Evolutionary conservation across 805 yeast genomes (phyloP), one percentile per base, ranked within the genome.

Genomic region (Blastobotrys mokoenaii): DNA sequence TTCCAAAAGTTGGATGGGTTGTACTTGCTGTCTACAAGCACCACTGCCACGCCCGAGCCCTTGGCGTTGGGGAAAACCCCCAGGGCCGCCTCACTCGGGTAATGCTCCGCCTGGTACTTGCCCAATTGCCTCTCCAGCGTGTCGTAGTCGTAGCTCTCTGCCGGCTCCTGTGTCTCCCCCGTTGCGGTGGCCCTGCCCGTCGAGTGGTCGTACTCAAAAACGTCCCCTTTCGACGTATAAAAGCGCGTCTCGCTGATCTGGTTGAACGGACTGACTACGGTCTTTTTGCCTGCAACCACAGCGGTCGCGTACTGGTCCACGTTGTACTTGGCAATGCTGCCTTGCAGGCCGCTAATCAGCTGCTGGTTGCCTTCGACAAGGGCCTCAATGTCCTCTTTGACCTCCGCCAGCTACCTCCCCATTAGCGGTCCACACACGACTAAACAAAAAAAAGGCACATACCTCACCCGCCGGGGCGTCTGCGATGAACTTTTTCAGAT

Each of bases 1-100:
- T 87, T 87, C 76, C 89, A 85, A 67, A 71, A 88, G 67, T 90
- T 90, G 34, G 74, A 71, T 39, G 84, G 78, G 61, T 82, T 86
- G 53, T 78, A 69, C 62, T 78, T 80, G 53, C 79, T 81, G 44
- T 90, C 94, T 40, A 82, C 72, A 20, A 88, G 71, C 5, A 84
- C 70, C 5, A 88, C 55, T 9, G 63, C 68, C 16, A 59, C 46
- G 36, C 58, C 56, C n/a, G 56, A 56, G 40, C 54, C 60, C 2
- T 56, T 51, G 15, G 56, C 14, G 35, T 46, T 56, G 14, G 72
- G 68, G 50, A 68, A 72, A 5, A 76, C 71, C 5, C 72, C 76
- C 41, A 62, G 55, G 0, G 72, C 67, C 5, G 69, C 52, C 22
- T 79, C 69, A 3, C 81, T 76, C 1, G 90, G 86, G 59, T 73